Conservation (phyloP, 192 early-diverging fungal genomes). For the Linnemannia schmuckeri region DNA sequence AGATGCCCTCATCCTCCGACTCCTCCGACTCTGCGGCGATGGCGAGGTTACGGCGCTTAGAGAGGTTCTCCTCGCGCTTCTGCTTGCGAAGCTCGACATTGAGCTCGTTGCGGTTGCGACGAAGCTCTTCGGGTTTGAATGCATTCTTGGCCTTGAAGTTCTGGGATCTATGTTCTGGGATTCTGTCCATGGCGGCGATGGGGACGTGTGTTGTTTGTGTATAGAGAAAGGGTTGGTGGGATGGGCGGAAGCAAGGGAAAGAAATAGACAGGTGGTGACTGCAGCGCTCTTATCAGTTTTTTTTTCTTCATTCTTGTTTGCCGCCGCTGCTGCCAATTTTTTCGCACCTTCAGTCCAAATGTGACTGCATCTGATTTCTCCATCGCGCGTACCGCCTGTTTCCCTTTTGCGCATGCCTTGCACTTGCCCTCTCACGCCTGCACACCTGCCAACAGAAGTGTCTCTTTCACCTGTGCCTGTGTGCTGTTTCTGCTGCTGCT, state of each 20-base stretch:
- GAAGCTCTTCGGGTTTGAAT: slow-evolving; percentile 91
- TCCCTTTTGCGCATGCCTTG: background rate
- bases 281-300: background rate
- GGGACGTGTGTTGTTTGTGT: background rate
- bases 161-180: slow-evolving; percentile 72
- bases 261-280: background rate
- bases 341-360: background rate
- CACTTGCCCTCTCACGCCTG: background rate
- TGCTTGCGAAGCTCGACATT: slow-evolving; percentile 95
- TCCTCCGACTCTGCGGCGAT: slow-evolving; percentile 69
- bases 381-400: background rate
- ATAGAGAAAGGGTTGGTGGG: background rate
- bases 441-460: background rate
- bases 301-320: background rate
- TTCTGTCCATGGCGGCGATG: slow-evolving; percentile 60
- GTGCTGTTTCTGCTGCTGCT: background rate
- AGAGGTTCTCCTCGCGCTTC: slow-evolving; percentile 93
- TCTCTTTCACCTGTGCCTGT: too few relatives aligned
- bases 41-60: slow-evolving; percentile 93
- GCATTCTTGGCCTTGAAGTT: slow-evolving; percentile 90
- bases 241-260: background rate
- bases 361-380: background rate
- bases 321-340: background rate
- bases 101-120: slow-evolving; percentile 93
- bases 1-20: slow-evolving; percentile 84